Evolutionary conservation across 192 early-diverging fungal genomes (phyloP).

Genomic region (Rhizophagus clarus): DNA sequence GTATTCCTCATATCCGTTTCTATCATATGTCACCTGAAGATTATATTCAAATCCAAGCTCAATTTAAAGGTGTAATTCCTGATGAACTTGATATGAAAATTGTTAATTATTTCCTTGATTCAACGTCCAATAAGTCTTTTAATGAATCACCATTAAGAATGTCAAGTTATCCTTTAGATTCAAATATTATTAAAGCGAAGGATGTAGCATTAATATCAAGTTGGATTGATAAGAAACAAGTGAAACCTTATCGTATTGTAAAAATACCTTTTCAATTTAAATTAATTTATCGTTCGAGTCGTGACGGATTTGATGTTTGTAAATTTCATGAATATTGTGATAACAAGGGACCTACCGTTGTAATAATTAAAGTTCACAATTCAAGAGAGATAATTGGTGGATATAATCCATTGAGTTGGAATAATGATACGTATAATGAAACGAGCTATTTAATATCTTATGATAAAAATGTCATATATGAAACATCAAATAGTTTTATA

Average conservation of each 20-base stretch:
- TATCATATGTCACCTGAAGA: no score
- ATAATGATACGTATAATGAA: neutral
- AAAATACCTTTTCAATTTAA: neutral
- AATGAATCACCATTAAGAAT: neutral
- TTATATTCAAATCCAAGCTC: no score
- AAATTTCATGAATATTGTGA: neutral
- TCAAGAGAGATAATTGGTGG: neutral
- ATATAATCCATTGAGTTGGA: neutral
- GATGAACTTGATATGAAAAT: neutral
- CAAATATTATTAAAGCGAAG: neutral
- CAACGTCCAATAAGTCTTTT: neutral
- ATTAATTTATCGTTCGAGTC: neutral
- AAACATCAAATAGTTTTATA: neutral
- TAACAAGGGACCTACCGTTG: neutral
- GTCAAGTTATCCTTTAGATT: neutral
- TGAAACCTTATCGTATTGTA: neutral
- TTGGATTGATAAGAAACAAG: slow-evolving; percentile 11
- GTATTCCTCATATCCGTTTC: neutral
- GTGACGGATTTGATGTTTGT: neutral
- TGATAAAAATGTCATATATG: neutral
- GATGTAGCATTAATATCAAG: neutral
- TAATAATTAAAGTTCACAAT: neutral
- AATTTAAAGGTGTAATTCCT: neutral
- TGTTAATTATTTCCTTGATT: neutral
- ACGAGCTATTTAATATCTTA: neutral